Conservation (phyloP, 208 protist species). For the Leishmania mexicana region DNA sequence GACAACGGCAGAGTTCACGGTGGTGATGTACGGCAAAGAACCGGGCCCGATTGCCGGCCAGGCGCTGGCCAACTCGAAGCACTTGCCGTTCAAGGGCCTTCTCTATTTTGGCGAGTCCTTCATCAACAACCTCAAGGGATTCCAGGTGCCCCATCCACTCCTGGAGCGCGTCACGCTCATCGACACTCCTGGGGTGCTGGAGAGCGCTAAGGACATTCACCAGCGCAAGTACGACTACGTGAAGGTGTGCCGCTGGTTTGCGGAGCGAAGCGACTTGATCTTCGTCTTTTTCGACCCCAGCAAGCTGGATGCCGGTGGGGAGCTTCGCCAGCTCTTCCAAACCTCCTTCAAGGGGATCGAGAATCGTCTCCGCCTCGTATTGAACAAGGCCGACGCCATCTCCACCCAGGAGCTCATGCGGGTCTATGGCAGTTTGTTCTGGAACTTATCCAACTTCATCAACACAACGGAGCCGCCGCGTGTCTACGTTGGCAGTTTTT, state of each 20-base stretch:
- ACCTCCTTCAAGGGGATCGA: slow-evolving; percentile 80
- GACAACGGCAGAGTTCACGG: slow-evolving; percentile 81
- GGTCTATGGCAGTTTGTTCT: slow-evolving; percentile 96
- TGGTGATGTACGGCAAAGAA: slow-evolving; percentile 71
- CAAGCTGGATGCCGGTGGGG: slow-evolving; percentile 70
- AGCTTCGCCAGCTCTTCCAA: slow-evolving; percentile 69
- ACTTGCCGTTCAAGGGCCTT: slow-evolving; percentile 91
- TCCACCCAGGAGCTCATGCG: slow-evolving; percentile 94
- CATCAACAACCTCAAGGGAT: slow-evolving; percentile 85
- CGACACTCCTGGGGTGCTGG: slow-evolving; percentile 80
- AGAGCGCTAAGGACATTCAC: slow-evolving; percentile 61
- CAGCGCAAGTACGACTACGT: slow-evolving; percentile 74
- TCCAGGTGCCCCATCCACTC: slow-evolving; percentile 78
- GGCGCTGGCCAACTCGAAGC: slow-evolving; percentile 76
- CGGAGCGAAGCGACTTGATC: slow-evolving; percentile 75
- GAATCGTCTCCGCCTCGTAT: slow-evolving; percentile 93
- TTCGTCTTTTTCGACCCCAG: slow-evolving; percentile 85
- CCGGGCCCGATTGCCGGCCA: slow-evolving; percentile 78
- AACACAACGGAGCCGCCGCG: slow-evolving; percentile 94
- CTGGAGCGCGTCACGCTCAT: slow-evolving; percentile 82
- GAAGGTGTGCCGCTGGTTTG: slow-evolving; percentile 77
- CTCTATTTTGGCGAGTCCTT: slow-evolving; percentile 87
- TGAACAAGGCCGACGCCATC: slow-evolving; percentile 96
- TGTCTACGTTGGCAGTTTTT: slow-evolving; percentile 97
- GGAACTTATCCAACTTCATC: slow-evolving; percentile 95